Evolutionary conservation across 768 basidiomycete species (phyloP).

Genomic region (Tremella yokohamensis): DNA sequence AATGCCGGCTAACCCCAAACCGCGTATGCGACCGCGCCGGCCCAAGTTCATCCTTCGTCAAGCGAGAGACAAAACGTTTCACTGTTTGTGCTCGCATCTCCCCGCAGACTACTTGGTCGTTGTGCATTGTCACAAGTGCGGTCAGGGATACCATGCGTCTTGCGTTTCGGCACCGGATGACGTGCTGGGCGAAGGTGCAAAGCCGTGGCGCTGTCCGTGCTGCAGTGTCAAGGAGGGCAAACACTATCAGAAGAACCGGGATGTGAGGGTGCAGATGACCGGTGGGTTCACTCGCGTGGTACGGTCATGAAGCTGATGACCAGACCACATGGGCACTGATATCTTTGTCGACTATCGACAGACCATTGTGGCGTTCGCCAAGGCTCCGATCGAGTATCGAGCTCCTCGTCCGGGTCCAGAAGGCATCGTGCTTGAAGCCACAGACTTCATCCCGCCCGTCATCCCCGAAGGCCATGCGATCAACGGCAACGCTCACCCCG

Average conservation of each 20-base stretch:
- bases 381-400: slow-evolving; percentile 14
- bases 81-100: slow-evolving; percentile 28
- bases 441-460: slow-evolving; percentile 26
- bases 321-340: slow-evolving; percentile 31
- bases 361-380: slow-evolving; percentile 24
- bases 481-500: not conserved
- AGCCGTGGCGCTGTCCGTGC: slow-evolving; percentile 44
- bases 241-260: slow-evolving; percentile 29
- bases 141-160: slow-evolving; percentile 39
- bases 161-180: slow-evolving; percentile 37
- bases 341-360: slow-evolving; percentile 34
- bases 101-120: slow-evolving; percentile 18
- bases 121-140: slow-evolving; percentile 33
- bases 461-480: slow-evolving; percentile 18
- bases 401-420: slow-evolving; percentile 7
- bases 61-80: slow-evolving; percentile 23
- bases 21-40: slow-evolving; percentile 16
- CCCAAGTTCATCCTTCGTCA: slow-evolving; percentile 31
- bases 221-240: slow-evolving; percentile 43
- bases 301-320: not conserved
- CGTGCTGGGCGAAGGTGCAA: slow-evolving; percentile 10
- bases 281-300: slow-evolving; percentile 21
- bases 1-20: slow-evolving; percentile 13
- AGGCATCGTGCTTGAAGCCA: slow-evolving; percentile 25
- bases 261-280: slow-evolving; percentile 29